Conservation (phyloP, 2,329 filamentous ascomycete species). For the Neofusicoccum laricinum region DNA sequence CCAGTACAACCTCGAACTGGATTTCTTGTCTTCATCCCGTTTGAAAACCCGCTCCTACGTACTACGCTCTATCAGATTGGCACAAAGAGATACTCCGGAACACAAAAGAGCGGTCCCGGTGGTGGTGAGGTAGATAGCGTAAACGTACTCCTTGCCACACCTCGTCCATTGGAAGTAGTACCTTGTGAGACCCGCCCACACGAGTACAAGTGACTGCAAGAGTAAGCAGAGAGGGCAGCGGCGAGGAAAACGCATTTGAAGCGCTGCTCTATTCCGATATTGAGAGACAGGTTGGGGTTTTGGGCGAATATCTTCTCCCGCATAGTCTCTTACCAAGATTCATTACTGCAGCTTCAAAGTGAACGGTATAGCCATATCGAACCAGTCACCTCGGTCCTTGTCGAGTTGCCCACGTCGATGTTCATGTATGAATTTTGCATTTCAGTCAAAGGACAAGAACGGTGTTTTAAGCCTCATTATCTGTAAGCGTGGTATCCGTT, state of each 20-base stretch:
- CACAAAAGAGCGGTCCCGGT: constrained; percentile 34
- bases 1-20: constrained; percentile 38
- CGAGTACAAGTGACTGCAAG: constrained; percentile 16
- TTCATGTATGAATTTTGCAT: no score
- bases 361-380: no score
- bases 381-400: no score
- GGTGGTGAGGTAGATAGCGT: constrained; percentile 33
- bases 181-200: constrained; percentile 18
- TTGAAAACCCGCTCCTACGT: constrained; percentile 22
- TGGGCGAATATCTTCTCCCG: no score
- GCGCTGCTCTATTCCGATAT: constrained; percentile 21
- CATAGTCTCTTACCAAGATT: no score
- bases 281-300: constrained; percentile 25
- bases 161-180: not conserved
- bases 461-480: no score
- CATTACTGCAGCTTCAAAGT: no score
- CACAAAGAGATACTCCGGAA: constrained; percentile 27
- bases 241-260: not conserved
- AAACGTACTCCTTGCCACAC: not conserved
- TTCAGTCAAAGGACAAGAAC: no score
- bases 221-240: constrained; percentile 21
- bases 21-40: constrained; percentile 22
- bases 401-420: no score
- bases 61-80: constrained; percentile 32
- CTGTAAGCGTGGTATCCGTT: no score